Base-by-base conservation (phyloP, 1,139 yeast genomes). In the Tardiomyces blankii region DNA sequence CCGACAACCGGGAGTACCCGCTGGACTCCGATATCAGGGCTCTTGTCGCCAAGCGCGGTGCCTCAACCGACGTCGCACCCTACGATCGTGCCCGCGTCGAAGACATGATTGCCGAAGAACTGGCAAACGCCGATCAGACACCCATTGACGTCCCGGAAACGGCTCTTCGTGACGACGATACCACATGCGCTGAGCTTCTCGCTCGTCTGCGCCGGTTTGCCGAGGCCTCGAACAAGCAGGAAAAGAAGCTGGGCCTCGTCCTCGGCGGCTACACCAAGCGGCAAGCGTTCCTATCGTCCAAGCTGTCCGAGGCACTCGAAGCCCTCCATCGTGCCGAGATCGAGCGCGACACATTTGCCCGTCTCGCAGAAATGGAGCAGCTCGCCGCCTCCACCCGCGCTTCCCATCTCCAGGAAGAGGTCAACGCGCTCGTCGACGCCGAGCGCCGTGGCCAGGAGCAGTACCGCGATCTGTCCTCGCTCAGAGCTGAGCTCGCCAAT, bases 201-300 rank as follows among this genome's bases (percentile, higher is more conserved):
- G 40, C 18, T 18, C 38, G 49, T 3, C 48, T 62, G 11, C 53
- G 56, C 18, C 44, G 47, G 1, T 47, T 60, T 0, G 64, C 69
- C 1, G 54, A 56, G 25, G 54, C 54, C 18, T 57, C 70, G 5
- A 63, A 63, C 46, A 61, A 60, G 28, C 52, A 65, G 7, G 75
- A 73, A 45, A 59, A 61, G 39, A 61, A 62, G 41, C 54, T 71
- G 30, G 49, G 54, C 0, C 39, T 56, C 8, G 55, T 63, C 32
- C 56, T 67, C 18, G 66, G 61, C 6, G 75, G 73, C 0, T 70
- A 70, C 47, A 44, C 55, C 19, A 63, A 61, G 14, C 60, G 67
- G 30, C 66, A 62, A 41, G 57, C 59, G 2, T 46, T 54, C 2
- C 50, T 73, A 5, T 39, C 54, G 12, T 54, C 58, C 5, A 61